Evolutionary conservation across 2,329 filamentous ascomycete species (phyloP), one percentile per base, ranked within the genome.

Genomic region (Venturia pyrina): DNA sequence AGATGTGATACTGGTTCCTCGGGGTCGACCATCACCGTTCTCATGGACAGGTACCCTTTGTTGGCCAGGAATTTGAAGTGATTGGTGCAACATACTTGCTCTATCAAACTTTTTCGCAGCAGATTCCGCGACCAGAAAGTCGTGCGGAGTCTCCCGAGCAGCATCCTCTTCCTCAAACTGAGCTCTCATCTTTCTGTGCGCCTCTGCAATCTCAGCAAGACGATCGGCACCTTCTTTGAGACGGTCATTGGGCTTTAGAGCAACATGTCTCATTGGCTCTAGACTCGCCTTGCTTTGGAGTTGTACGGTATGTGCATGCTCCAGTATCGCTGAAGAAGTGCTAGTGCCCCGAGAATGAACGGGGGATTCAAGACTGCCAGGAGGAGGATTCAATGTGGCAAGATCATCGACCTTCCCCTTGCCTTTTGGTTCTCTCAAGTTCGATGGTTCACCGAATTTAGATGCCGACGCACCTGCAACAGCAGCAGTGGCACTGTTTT

Each of bases 171-270:
- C 44, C 43, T 53, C 41, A 41, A 65, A 59, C 5, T 65, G 63
- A 24, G 48, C 63, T 41, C 63, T 34, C 63, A 65, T 65, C 17
- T 53, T 65, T 8, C 53, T 48, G 21, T 65, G 63, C 53, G 63
- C 63, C 34, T 57, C 37, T 28, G 63, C 63, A 59, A 65, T 65
- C 10, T 24, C 63, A 56, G 63, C 63, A 32, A 65, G 44, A n/a
- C 63, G 63, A 44, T 65, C 63, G 37, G 53, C 53, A 19, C 53
- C 53, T 15, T 59, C 53, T 37, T 59, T 59, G 32, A 59, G 53
- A 37, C 60, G 60, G 41, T 62, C 43, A 21, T 46, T 62, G 37
- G 37, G 34, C n/a, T 28, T 46, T n/a, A 43, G 17, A 15, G 37
- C 37, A 43, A 46, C 40, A 28, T 62, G 43, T 62, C 60, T 62